Conservation (phyloP, 2,329 filamentous ascomycete species). For the Didymella segeticola region DNA sequence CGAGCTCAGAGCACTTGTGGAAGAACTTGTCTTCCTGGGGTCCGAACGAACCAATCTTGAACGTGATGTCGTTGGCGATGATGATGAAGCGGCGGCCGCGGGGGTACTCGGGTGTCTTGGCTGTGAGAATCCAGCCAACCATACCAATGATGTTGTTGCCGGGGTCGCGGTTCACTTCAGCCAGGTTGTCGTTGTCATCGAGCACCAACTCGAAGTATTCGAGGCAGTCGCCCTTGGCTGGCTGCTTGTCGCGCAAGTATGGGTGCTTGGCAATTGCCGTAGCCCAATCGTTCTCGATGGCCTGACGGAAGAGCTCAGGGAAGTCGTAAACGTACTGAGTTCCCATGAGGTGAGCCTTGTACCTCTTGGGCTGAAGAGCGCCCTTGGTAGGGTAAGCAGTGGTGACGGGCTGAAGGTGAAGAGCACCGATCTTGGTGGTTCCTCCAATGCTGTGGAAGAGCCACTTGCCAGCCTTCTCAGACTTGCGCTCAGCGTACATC, state of each 20-base stretch:
- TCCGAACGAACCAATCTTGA: slow-evolving; percentile 97
- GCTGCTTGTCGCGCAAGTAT: slow-evolving; percentile 78
- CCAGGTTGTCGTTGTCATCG: slow-evolving; percentile 89
- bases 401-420: slow-evolving; percentile 90
- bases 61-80: slow-evolving; percentile 98
- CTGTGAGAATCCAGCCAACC: slow-evolving; percentile 97
- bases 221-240: slow-evolving; percentile 86
- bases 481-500: slow-evolving; percentile 96
- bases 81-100: slow-evolving; percentile 91
- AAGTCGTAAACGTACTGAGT: slow-evolving; percentile 99
- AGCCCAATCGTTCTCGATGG: slow-evolving; percentile 93
- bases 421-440: slow-evolving; percentile 91
- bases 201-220: slow-evolving; percentile 93
- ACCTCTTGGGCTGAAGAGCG: slow-evolving; percentile 97
- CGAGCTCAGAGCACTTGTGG: slow-evolving; percentile 97
- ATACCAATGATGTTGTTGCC: slow-evolving; percentile 97
- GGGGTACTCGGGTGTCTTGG: slow-evolving; percentile 94
- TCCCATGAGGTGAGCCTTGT: slow-evolving; percentile 99
- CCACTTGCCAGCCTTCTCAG: slow-evolving; percentile 92
- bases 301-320: slow-evolving; percentile 98
- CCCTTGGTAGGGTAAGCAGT: slow-evolving; percentile 98
- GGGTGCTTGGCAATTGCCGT: slow-evolving; percentile 77
- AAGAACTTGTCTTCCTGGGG: slow-evolving; percentile 98
- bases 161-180: slow-evolving; percentile 92
- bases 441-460: slow-evolving; percentile 97